Percentiles rank a stretch among this genome's conserved stretches.
Evolutionary conservation across 202 grass and related monocot genomes (phyloP).

Genomic region (Schoenoplectus triqueter): DNA sequence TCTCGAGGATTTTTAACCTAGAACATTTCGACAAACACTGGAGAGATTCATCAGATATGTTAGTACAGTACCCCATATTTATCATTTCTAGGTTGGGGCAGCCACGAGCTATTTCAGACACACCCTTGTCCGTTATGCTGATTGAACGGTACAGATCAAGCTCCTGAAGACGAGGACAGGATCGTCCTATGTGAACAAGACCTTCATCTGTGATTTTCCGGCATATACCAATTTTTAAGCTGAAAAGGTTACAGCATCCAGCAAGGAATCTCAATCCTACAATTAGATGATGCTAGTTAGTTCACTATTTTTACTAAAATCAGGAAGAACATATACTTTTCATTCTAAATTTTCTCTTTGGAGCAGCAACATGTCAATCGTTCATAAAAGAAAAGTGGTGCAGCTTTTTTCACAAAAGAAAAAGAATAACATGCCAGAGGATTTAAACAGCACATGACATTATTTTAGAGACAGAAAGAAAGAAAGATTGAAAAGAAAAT

Average conservation of each 20-base stretch:
- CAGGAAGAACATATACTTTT: conserved; percentile 13
- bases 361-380: background rate
- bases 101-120: conserved; percentile 60
- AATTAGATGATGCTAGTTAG: conserved; percentile 1
- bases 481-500: too few species aligned
- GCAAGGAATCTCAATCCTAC: conserved; percentile 69
- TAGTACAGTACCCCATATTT: conserved; percentile 79
- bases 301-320: background rate
- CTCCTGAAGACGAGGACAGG: conserved; percentile 61
- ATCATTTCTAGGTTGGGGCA: conserved; percentile 69
- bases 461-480: background rate
- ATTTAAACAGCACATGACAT: background rate
- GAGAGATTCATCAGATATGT: conserved; percentile 62
- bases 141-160: conserved; percentile 82
- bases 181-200: conserved; percentile 60
- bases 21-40: conserved; percentile 63
- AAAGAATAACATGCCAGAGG: background rate
- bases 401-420: too few species aligned
- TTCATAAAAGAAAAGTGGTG: background rate
- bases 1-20: conserved; percentile 66
- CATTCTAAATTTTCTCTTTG: background rate
- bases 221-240: conserved; percentile 85
- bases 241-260: conserved; percentile 63
- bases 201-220: conserved; percentile 75
- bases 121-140: conserved; percentile 63